Evolutionary conservation across 2,329 filamentous ascomycete species (phyloP).

Genomic region (Colletotrichum sp.): DNA sequence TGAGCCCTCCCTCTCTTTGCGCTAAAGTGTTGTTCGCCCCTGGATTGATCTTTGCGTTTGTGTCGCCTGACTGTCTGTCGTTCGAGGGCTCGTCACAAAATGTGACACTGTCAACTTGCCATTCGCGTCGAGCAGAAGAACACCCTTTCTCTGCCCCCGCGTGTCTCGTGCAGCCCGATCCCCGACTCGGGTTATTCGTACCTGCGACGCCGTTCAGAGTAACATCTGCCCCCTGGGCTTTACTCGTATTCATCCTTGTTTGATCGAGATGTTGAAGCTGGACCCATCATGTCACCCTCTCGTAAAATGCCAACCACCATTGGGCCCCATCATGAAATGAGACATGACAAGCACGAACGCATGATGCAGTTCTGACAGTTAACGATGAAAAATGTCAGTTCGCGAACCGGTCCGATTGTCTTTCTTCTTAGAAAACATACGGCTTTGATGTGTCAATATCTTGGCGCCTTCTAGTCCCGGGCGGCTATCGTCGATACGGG

Average conservation of each 20-base stretch:
- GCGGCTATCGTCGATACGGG: background rate
- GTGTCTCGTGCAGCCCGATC: background rate
- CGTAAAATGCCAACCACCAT: background rate
- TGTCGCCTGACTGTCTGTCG: background rate
- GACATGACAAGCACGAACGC: background rate
- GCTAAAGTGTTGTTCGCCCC: background rate
- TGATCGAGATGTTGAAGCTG: background rate
- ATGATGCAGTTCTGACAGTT: background rate
- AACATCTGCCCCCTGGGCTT: background rate
- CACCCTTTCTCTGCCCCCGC: background rate
- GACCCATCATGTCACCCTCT: background rate
- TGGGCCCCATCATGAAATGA: background rate
- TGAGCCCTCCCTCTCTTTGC: background rate
- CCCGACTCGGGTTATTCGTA: background rate
- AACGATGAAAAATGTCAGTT: background rate
- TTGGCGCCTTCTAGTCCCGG: background rate
- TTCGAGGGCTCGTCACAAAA: background rate
- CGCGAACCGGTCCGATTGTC: background rate
- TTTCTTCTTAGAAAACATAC: background rate
- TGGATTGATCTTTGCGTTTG: background rate
- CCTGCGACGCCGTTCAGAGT: background rate
- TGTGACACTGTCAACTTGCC: background rate
- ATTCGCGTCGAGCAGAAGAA: background rate
- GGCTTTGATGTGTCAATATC: background rate
- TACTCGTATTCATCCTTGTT: background rate